Base-by-base conservation (phyloP, 202 grass and related monocot species). In the Panicum virgatum region DNA sequence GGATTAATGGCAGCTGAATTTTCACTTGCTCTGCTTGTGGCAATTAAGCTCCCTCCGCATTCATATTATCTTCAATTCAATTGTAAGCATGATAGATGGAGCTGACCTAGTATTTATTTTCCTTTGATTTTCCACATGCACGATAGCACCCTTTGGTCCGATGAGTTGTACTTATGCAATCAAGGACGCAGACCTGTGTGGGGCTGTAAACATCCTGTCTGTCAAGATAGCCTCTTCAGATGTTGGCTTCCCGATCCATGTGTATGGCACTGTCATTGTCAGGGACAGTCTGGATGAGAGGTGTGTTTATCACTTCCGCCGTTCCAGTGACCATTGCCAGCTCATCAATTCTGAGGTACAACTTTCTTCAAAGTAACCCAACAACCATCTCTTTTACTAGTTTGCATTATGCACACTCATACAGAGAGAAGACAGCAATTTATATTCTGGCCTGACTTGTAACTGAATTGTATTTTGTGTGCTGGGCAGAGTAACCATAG, bases 101-200 rank as follows among this genome's bases (percentile, higher is more conserved):
- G 36, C 62, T 65, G 34, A 66, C 9, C 32, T 65, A 38, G 62
- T 36, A 63, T 63, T 3, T 64, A 19, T 57, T 57, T 25, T 57
- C 20, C n/a, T 57, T 25, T 25, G 20, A 23, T 12, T 57, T 64
- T 38, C 34, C 62, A 65, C 52, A 56, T 56, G 20, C 52, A 56
- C n/a, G 54, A 25, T 18, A 65, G 62, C 62, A 65, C 34, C 62
- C 34, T n/a, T 65, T 65, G 62, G 62, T 65, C 62, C 62, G 18
- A 39, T 39, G 62, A 38, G 62, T 5, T 65, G 3, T 29, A 29
- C 23, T 29, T 5, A 29, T 14, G 11, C 3, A 26, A 5, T 27
- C 48, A 7, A 51, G 48, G 48, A 19, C 5, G 16, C 48, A 51
- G 14, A 19, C 16, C 1, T 65, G 9, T 38, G 9, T 65, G 36